Evolutionary conservation across 2,329 filamentous ascomycete genomes (phyloP).

Genomic region (Penicillium sclerotigenum): DNA sequence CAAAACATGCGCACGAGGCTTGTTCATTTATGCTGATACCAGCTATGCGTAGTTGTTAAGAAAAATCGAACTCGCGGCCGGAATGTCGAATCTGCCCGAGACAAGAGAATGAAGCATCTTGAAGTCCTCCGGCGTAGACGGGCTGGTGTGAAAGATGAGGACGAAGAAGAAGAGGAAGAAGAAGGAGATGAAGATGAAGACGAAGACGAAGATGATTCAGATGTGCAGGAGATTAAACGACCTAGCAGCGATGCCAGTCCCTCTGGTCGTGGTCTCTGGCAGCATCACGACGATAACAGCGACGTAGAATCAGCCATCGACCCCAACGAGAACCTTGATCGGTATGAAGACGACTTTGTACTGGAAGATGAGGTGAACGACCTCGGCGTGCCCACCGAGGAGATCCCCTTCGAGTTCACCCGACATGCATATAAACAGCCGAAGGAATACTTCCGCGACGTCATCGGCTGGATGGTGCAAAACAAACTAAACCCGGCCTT

Average conservation of each 20-base stretch:
- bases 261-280: slow-evolving; percentile 5
- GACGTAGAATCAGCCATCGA: slow-evolving; percentile 30
- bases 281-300: slow-evolving; percentile 25
- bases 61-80: slow-evolving; percentile 43
- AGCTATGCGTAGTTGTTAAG: slow-evolving; percentile 30
- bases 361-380: slow-evolving; percentile 59
- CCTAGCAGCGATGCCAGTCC: background rate
- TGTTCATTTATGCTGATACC: background rate
- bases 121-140: slow-evolving; percentile 44
- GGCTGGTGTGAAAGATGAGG: slow-evolving; percentile 39
- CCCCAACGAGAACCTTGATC: slow-evolving; percentile 48
- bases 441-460: slow-evolving; percentile 69
- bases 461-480: slow-evolving; percentile 77
- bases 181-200: slow-evolving; percentile 2
- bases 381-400: slow-evolving; percentile 55
- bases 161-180: slow-evolving; percentile 10
- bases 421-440: slow-evolving; percentile 63
- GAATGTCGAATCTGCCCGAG: slow-evolving; percentile 38
- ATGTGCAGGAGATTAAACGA: slow-evolving; percentile 12
- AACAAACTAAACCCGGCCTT: slow-evolving; percentile 73
- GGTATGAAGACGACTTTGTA: slow-evolving; percentile 64
- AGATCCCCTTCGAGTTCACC: slow-evolving; percentile 68
- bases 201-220: slow-evolving; percentile 14
- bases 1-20: background rate
- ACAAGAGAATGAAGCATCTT: slow-evolving; percentile 40